Evolutionary conservation across 345 rosid genomes (phyloP).

Genomic region (Orychophragmus violaceus): DNA sequence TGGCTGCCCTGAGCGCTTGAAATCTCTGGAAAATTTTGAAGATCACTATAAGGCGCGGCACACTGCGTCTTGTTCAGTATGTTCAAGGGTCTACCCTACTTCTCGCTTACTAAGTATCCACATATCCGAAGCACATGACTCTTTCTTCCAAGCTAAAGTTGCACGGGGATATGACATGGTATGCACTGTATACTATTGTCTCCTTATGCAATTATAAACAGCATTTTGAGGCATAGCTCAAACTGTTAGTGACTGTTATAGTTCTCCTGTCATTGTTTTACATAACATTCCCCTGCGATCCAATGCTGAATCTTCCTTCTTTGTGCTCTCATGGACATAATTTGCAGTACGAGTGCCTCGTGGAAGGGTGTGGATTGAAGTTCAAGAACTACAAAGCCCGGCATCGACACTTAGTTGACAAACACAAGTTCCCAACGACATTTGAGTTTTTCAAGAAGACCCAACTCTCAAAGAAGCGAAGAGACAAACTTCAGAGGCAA

Average conservation of each 20-base stretch:
- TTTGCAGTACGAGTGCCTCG: constrained; percentile 80
- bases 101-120: constrained; percentile 76
- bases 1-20: constrained; percentile 63
- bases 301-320: constrained; percentile 1
- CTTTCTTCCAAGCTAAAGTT: constrained; percentile 94
- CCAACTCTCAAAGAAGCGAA: constrained; percentile 67
- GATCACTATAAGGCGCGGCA: constrained; percentile 83
- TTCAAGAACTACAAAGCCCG: constrained; percentile 72
- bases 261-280: not conserved
- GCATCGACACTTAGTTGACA: constrained; percentile 79
- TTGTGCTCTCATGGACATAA: not conserved
- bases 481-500: constrained; percentile 52
- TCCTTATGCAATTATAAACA: not conserved
- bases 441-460: constrained; percentile 77
- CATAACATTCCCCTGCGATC: not conserved
- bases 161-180: constrained; percentile 87
- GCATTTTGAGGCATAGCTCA: constrained; percentile 1
- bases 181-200: constrained; percentile 10
- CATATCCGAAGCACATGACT: constrained; percentile 87
- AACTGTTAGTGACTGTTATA: not conserved
- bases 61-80: constrained; percentile 86
- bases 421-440: constrained; percentile 82
- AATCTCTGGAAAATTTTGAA: constrained; percentile 71
- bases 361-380: constrained; percentile 83
- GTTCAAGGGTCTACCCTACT: constrained; percentile 82